A percentile compares a stretch with the other conserved stretches of the same genome.
phyloP scores from a whole-genome alignment of 164 flowering plant species.

The Litsea cubeba region DNA sequence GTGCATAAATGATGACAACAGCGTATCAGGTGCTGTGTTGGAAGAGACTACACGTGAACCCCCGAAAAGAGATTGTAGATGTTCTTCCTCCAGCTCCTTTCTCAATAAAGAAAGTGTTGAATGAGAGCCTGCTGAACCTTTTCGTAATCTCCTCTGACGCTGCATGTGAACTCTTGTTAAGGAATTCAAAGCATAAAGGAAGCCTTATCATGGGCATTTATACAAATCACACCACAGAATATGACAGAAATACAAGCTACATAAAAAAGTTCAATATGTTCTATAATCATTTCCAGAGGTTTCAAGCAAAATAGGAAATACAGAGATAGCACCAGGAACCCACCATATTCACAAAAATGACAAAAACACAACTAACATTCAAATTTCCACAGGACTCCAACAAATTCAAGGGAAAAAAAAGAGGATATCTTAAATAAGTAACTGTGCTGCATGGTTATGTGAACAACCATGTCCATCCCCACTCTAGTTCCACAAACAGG shows the following conservation, averaged over 20 bases:
- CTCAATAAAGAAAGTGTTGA: constrained; percentile 76
- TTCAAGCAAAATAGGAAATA: too few species aligned
- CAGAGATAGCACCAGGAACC: too few species aligned
- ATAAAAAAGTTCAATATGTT: background rate
- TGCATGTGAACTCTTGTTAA: constrained; percentile 69
- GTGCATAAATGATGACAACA: constrained; percentile 75
- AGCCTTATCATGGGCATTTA: background rate
- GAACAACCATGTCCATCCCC: constrained; percentile 74
- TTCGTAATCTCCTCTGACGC: constrained; percentile 70
- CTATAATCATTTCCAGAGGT: too few species aligned
- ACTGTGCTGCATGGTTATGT: constrained; percentile 67
- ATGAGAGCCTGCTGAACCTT: constrained; percentile 48
- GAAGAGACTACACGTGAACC: constrained; percentile 54
- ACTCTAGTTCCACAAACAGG: constrained; percentile 78
- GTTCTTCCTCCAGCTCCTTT: constrained; percentile 79
- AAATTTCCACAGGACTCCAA: too few species aligned
- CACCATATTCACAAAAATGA: too few species aligned
- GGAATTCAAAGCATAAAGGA: constrained; percentile 25
- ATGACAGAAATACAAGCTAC: background rate
- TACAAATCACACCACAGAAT: background rate
- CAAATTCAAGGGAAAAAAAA: background rate
- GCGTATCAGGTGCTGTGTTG: constrained; percentile 70
- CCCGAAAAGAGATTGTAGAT: constrained; percentile 63
- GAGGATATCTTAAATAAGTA: constrained; percentile 83
- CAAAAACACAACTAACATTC: too few species aligned